A percentile compares a stretch with the other conserved stretches of the same genome.
Conservation (phyloP, 352 stramenopile genomes). For the Globisporangium nunn region DNA sequence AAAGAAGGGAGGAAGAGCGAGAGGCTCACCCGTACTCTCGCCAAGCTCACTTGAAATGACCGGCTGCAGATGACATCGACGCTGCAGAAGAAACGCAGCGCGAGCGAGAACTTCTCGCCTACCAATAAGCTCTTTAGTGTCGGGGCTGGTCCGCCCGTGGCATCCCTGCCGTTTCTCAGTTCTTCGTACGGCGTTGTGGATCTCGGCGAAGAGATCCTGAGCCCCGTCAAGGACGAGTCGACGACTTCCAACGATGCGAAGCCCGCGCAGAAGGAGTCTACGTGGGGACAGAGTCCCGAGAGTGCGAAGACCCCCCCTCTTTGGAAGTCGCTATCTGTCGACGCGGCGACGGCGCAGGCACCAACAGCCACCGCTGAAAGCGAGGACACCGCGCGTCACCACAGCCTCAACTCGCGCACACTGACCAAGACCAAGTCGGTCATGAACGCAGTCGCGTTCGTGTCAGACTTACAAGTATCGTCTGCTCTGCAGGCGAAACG, state of each 20-base stretch:
- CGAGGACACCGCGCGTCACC: neutral
- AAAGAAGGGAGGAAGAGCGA: too few relatives aligned
- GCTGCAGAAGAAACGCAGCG: conserved; percentile 25
- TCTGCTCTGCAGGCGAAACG: conserved; percentile 7
- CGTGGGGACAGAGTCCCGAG: neutral
- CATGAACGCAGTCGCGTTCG: conserved; percentile 9
- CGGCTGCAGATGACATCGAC: conserved; percentile 16
- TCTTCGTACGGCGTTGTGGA: conserved; percentile 2
- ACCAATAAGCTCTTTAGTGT: conserved; percentile 16
- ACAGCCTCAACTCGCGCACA: conserved; percentile 7
- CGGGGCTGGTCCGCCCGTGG: neutral
- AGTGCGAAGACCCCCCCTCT: neutral
- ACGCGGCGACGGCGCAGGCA: neutral
- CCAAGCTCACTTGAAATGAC: neutral
- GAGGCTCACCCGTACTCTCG: neutral
- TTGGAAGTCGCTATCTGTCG: neutral
- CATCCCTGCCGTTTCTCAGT: conserved; percentile 2
- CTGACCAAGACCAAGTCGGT: conserved; percentile 16
- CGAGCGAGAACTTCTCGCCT: conserved; percentile 24
- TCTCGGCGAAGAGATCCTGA: conserved; percentile 1
- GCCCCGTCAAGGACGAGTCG: neutral
- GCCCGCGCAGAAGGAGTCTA: neutral
- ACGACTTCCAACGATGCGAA: neutral
- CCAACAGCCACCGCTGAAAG: conserved; percentile 1
- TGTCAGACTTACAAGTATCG: conserved; percentile 7